A percentile compares a stretch with the other conserved stretches of the same genome.
phyloP scores from a whole-genome alignment of 257 asterid species.

The Nicotiana otophora region DNA sequence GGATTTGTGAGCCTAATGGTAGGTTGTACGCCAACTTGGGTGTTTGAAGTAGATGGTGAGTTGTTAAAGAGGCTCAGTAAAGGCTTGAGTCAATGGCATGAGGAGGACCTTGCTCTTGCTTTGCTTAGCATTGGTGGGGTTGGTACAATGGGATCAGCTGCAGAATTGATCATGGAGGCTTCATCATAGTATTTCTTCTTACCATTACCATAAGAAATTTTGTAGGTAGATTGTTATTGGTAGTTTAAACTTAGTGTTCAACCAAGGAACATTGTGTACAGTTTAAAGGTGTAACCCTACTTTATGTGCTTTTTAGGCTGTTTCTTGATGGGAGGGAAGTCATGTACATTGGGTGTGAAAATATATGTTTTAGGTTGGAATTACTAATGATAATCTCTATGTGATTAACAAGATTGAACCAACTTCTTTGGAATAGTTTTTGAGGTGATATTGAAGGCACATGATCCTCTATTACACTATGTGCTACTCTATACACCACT shows the following conservation, averaged over 20 bases:
- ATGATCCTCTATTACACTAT: not conserved
- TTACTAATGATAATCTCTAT: not conserved
- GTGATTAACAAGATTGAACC: not conserved
- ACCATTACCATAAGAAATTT: constrained; percentile 23
- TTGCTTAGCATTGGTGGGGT: constrained; percentile 71
- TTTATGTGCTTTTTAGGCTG: not conserved
- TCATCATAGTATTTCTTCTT: constrained; percentile 19
- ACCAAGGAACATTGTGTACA: constrained; percentile 13
- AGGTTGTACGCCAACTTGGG: constrained; percentile 67
- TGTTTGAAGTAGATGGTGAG: constrained; percentile 49
- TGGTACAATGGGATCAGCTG: constrained; percentile 81
- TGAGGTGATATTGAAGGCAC: not conserved
- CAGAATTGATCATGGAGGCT: constrained; percentile 53
- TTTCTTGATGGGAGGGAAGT: not conserved
- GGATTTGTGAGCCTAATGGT: constrained; percentile 79
- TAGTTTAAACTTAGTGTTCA: constrained; percentile 9
- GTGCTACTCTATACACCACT: not conserved
- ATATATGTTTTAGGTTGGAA: not conserved
- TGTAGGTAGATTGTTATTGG: constrained; percentile 30
- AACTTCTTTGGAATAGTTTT: no score
- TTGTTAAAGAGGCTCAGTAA: constrained; percentile 58
- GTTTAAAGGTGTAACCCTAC: not conserved
- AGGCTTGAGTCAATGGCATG: constrained; percentile 69
- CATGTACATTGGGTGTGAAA: constrained; percentile 1
- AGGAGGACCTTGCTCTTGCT: constrained; percentile 79